Conservation (phyloP, 768 basidiomycete genomes). For the Phaffia australis region DNA sequence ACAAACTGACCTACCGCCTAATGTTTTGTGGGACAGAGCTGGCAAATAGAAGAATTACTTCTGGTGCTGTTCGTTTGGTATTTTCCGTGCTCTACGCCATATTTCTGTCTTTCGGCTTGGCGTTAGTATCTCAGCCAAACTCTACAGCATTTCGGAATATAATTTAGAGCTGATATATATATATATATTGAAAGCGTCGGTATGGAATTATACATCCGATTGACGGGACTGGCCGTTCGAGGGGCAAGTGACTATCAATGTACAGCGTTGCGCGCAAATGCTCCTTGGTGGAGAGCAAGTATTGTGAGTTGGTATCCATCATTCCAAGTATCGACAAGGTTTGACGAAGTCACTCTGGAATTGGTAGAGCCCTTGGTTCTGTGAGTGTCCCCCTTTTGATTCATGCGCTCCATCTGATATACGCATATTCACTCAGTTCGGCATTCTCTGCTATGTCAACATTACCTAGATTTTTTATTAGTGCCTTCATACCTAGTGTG, state of each 20-base stretch:
- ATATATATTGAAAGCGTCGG: slow-evolving; percentile 48
- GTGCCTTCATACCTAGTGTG: slow-evolving; percentile 39
- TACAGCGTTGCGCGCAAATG: slow-evolving; percentile 47
- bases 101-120: slow-evolving; percentile 60
- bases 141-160: no score
- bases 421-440: neutral
- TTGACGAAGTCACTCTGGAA: no score
- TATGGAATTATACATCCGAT: slow-evolving; percentile 53
- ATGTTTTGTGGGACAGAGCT: slow-evolving; percentile 43
- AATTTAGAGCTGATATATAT: no score
- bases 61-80: slow-evolving; percentile 72
- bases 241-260: slow-evolving; percentile 56
- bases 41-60: slow-evolving; percentile 65
- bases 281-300: slow-evolving; percentile 63
- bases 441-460: neutral
- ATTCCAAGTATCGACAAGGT: no score
- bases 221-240: slow-evolving; percentile 44
- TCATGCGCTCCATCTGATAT: neutral
- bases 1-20: no score
- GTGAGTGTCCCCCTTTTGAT: slow-evolving; percentile 38
- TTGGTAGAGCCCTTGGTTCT: slow-evolving; percentile 47
- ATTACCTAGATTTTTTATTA: slow-evolving; percentile 35
- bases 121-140: slow-evolving; percentile 30
- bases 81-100: slow-evolving; percentile 62
- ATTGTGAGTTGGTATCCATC: slow-evolving; percentile 41